phyloP scores from a whole-genome alignment of 371 early-diverging fungal genomes.

The Apophysomyces sp. region DNA sequence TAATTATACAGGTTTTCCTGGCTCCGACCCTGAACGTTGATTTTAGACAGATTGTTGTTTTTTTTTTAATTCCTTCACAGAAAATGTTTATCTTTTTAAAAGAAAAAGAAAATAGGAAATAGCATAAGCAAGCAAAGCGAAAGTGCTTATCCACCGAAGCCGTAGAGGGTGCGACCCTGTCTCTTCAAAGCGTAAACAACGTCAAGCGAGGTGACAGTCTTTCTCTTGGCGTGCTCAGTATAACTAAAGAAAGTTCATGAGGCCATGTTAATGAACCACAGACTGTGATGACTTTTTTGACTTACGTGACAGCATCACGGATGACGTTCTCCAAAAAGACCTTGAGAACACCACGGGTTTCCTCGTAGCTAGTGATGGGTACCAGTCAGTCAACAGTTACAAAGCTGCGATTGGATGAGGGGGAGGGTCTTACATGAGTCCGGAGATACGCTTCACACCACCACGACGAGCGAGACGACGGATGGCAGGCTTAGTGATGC shows the following conservation, averaged over 20 bases:
- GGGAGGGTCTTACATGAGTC: constrained; percentile 54
- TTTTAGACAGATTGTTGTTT: no score
- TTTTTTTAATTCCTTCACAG: neutral
- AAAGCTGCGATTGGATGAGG: neutral
- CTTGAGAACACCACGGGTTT: constrained; percentile 96
- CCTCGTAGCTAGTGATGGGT: constrained; percentile 84
- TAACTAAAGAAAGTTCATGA: constrained; percentile 46
- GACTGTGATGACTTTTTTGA: neutral
- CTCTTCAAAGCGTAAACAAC: constrained; percentile 98
- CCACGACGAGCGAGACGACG: constrained; percentile 99
- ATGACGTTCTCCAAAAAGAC: constrained; percentile 98
- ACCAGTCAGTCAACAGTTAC: neutral
- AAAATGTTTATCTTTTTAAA: no score
- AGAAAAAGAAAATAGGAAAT: neutral
- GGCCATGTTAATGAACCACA: neutral
- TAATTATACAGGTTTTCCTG: no score
- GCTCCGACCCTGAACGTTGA: no score
- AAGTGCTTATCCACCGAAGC: constrained; percentile 48
- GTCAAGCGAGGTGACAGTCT: constrained; percentile 95
- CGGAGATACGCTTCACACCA: constrained; percentile 99
- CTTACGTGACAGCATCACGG: constrained; percentile 90
- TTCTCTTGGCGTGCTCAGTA: constrained; percentile 99
- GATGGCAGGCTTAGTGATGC: constrained; percentile 99
- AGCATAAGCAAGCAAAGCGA: neutral
- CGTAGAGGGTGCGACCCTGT: constrained; percentile 94